These are phyloP conservation scores for Endocladia muricata DNA, from an alignment of 31 red algal species.

Conservation along the genomic window DNA sequence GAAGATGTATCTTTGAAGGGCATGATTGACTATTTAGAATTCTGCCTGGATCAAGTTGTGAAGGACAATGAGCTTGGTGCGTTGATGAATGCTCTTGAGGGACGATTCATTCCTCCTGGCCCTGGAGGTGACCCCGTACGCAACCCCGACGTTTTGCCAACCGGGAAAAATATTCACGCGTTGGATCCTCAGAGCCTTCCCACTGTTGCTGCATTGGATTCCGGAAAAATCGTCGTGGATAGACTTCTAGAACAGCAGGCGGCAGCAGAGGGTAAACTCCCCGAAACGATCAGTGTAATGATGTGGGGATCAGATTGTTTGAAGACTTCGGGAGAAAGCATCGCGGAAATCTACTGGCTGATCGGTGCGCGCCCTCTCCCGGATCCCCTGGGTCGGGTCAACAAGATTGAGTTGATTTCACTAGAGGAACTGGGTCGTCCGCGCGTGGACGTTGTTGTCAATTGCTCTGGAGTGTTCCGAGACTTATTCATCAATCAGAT, in stretches of 20 bases:
- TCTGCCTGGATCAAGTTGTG: slow-evolving; percentile 92
- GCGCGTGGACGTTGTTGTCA: slow-evolving; percentile 96
- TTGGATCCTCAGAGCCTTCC: slow-evolving; percentile 99
- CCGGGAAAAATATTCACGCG: slow-evolving; percentile 99
- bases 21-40: slow-evolving; percentile 91
- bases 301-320: slow-evolving; percentile 98
- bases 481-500: slow-evolving; percentile 99
- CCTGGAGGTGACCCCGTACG: slow-evolving; percentile 98
- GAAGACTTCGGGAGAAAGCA: slow-evolving; percentile 96
- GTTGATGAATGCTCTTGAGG: slow-evolving; percentile 80
- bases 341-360: slow-evolving; percentile 97
- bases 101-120: slow-evolving; percentile 93
- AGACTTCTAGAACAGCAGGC: slow-evolving; percentile 82
- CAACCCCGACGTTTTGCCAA: slow-evolving; percentile 96
- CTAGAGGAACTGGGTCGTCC: slow-evolving; percentile 95
- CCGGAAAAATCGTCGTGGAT: slow-evolving; percentile 89
- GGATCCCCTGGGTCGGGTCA: slow-evolving; percentile 92
- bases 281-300: slow-evolving; percentile 92
- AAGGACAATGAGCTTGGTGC: slow-evolving; percentile 91
- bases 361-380: slow-evolving; percentile 88
- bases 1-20: slow-evolving; percentile 68
- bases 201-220: slow-evolving; percentile 82
- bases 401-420: slow-evolving; percentile 89
- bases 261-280: slow-evolving; percentile 54
- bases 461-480: slow-evolving; percentile 98